Evolutionary conservation across 805 yeast genomes (phyloP).

Genomic region (Candida insectorum): DNA sequence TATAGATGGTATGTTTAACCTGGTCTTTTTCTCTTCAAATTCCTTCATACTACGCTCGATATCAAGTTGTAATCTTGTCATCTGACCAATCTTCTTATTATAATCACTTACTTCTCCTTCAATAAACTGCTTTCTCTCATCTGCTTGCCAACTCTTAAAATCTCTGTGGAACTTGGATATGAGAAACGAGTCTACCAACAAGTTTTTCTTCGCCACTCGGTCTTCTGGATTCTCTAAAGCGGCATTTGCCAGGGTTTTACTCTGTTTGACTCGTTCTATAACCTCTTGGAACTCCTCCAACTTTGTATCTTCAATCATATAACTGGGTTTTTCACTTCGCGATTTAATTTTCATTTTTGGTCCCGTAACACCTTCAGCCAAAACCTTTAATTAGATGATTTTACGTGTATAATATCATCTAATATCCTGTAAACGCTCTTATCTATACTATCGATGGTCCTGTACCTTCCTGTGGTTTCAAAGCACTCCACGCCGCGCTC

Average conservation of each 20-base stretch:
- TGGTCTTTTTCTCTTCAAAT: conserved; percentile 20
- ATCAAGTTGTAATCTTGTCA: conserved; percentile 25
- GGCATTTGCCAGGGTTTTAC: conserved; percentile 1
- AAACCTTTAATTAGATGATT: too few relatives aligned
- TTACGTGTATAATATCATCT: too few relatives aligned
- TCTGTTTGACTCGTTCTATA: conserved; percentile 1
- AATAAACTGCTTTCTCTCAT: conserved; percentile 16
- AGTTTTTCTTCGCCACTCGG: conserved; percentile 12
- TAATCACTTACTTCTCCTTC: conserved; percentile 22
- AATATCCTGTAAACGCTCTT: too few relatives aligned
- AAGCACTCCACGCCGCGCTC: background rate
- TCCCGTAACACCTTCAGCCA: too few relatives aligned
- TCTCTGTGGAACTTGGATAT: conserved; percentile 28
- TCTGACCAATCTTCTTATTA: conserved; percentile 27
- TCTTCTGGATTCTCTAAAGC: conserved; percentile 1
- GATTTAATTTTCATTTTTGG: conserved; percentile 3
- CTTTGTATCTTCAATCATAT: conserved; percentile 3
- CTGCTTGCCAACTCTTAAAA: conserved; percentile 27
- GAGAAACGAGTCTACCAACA: conserved; percentile 32
- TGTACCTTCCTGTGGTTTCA: too few relatives aligned
- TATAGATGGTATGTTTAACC: conserved; percentile 25
- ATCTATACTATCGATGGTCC: too few relatives aligned
- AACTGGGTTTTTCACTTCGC: conserved; percentile 1
- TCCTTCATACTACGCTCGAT: conserved; percentile 18
- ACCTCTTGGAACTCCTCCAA: conserved; percentile 1